Base-by-base conservation (phyloP, 352 stramenopile species). In the Globisporangium sylvaticum region DNA sequence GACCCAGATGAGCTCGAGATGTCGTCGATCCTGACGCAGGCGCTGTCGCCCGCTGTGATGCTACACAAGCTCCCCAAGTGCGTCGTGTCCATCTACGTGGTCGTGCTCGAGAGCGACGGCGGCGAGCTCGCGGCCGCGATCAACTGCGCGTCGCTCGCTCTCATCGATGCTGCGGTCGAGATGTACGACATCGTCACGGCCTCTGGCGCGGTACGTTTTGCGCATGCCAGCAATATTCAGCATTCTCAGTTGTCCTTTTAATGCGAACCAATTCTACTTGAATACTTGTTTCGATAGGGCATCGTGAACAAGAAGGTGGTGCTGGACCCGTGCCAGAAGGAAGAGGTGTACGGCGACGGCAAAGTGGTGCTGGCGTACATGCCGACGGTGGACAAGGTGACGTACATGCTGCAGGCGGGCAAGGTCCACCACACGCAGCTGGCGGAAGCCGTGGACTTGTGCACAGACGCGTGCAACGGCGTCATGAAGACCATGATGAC, bases 151-250 rank as follows among this genome's bases (percentile, higher is more conserved):
- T 97, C 89, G 24, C 75, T 97, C 31, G 91, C 91, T 25, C 77
- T 97, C 5, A 85, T 88, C 8, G 88, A 97, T 58, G 90, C 89
- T 7, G 89, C 88, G 0, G 87, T 97, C n/a, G 91, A 97, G 74
- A 95, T 97, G 79, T 95, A 91, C 60, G 91, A 97, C 72, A 77
- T 97, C 29, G 90, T 97, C 34, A 90, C 90, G 27, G 82, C 88
- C 6, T 78, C 88, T 12, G 88, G 70, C 62, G 91, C 85, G 29
- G 66, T 72, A 48, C 0, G 37, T 20, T n/a, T n/a, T n/a, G n/a
- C n/a, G n/a, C n/a, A n/a, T n/a, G n/a, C n/a, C n/a, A n/a, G n/a
- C n/a, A n/a, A n/a, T n/a, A n/a, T n/a, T n/a, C n/a, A n/a, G n/a
- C n/a, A n/a, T n/a, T n/a, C n/a, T n/a, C n/a, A n/a, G n/a, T n/a